Percentiles rank a stretch among this genome's conserved stretches.
These are phyloP conservation scores for Colletotrichum sp. DNA, from an alignment of 2,329 filamentous ascomycete species.

Conservation along the genomic window DNA sequence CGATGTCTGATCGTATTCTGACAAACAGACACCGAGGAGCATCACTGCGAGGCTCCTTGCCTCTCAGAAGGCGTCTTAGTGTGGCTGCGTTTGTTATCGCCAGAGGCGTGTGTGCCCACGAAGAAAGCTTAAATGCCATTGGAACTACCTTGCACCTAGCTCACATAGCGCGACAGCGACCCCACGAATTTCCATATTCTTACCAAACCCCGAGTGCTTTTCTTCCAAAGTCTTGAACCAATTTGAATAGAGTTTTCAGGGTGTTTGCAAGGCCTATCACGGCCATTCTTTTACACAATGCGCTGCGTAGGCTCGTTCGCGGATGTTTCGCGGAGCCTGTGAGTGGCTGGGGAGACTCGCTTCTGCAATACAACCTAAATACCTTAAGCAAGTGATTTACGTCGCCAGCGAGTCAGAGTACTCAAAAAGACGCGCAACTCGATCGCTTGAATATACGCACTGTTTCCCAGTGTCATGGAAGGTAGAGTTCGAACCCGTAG, in stretches of 20 bases:
- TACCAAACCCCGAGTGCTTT: neutral
- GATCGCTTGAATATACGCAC: neutral
- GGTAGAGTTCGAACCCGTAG: neutral
- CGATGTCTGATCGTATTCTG: neutral
- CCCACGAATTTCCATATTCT: neutral
- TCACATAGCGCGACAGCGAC: neutral
- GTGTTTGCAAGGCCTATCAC: neutral
- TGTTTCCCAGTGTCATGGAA: neutral
- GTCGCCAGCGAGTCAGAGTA: neutral
- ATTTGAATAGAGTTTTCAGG: neutral
- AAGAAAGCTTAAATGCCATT: neutral
- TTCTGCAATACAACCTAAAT: neutral
- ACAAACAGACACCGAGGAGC: neutral
- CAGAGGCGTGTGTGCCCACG: neutral
- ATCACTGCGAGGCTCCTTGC: neutral
- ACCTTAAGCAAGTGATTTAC: neutral
- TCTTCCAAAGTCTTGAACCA: neutral
- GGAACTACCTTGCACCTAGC: neutral
- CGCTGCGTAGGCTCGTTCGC: neutral
- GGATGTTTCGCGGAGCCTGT: neutral
- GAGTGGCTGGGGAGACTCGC: neutral
- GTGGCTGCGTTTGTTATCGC: neutral
- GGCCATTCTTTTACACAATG: neutral
- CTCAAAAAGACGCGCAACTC: neutral
- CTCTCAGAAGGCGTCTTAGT: neutral